These are phyloP conservation scores for Chalara sp. DNA, from an alignment of 2,329 filamentous ascomycete species.

Conservation along the genomic window DNA sequence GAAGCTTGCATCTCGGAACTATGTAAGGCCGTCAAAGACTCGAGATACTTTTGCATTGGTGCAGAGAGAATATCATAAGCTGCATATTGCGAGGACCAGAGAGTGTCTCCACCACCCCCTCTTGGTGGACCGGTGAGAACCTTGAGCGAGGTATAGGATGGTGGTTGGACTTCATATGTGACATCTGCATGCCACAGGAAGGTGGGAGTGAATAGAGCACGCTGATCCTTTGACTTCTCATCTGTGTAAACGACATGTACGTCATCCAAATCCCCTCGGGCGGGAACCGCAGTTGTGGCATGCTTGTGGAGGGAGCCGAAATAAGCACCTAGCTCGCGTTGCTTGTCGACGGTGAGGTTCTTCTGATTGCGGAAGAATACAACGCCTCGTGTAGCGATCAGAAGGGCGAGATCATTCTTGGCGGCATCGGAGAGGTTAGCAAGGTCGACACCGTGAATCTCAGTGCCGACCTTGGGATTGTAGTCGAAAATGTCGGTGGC, in stretches of 20 bases:
- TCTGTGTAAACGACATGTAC: constrained; percentile 50
- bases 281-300: constrained; percentile 45
- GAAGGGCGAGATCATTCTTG: constrained; percentile 42
- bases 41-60: constrained; percentile 51
- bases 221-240: constrained; percentile 44
- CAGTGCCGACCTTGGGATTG: constrained; percentile 33
- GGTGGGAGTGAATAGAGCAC: constrained; percentile 45
- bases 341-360: constrained; percentile 45
- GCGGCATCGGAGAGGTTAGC: constrained; percentile 37
- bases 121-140: constrained; percentile 44
- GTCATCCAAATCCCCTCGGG: constrained; percentile 42
- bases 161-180: constrained; percentile 50
- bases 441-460: constrained; percentile 34
- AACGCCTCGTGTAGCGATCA: constrained; percentile 47
- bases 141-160: constrained; percentile 50
- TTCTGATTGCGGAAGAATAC: constrained; percentile 51
- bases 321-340: constrained; percentile 43
- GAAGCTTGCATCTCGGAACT: constrained; percentile 47
- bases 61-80: constrained; percentile 49
- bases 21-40: constrained; percentile 48
- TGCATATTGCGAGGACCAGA: constrained; percentile 52
- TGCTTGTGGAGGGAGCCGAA: constrained; percentile 49
- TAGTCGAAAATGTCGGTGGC: constrained; percentile 51
- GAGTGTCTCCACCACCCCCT: constrained; percentile 49
- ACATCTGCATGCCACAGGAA: constrained; percentile 40